A percentile compares a stretch with the other conserved stretches of the same genome.
Evolutionary conservation across 257 asterid species (phyloP).

Genomic region (Thymus quinquecostatus): DNA sequence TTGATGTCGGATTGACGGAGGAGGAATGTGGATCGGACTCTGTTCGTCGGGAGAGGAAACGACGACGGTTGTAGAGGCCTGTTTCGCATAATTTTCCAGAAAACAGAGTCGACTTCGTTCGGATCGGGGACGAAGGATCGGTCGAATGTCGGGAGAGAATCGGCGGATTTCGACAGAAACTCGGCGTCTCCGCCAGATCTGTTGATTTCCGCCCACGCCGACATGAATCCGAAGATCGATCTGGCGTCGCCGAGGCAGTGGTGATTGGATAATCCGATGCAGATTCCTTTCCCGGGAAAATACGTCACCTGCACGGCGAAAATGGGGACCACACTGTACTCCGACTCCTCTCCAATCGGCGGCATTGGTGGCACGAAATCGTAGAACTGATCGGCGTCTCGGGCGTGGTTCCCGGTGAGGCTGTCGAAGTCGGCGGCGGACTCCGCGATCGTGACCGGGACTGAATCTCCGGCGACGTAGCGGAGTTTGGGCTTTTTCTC

Average conservation of each 20-base stretch:
- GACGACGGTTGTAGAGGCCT: conserved; percentile 21
- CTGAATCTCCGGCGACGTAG: conserved; percentile 17
- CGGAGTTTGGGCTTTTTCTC: neutral
- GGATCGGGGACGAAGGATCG: conserved; percentile 8
- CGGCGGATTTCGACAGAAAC: neutral
- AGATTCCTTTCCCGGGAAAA: conserved; percentile 45
- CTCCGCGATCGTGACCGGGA: conserved; percentile 25
- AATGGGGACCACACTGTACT: conserved; percentile 25
- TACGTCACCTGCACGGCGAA: conserved; percentile 43
- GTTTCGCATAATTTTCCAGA: neutral
- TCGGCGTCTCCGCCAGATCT: conserved; percentile 18
- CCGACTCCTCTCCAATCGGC: conserved; percentile 16
- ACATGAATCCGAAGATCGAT: conserved; percentile 37
- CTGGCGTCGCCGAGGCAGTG: conserved; percentile 25
- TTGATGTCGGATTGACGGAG: conserved; percentile 31
- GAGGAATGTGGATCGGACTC: conserved; percentile 24
- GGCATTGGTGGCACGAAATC: conserved; percentile 44
- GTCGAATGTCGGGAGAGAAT: conserved; percentile 34
- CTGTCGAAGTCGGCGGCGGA: conserved; percentile 31
- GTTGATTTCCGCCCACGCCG: conserved; percentile 47
- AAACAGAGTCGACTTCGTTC: neutral
- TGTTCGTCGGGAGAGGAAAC: conserved; percentile 25
- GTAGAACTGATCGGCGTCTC: conserved; percentile 41
- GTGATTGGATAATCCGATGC: conserved; percentile 5
- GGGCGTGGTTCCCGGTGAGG: conserved; percentile 34